Percentiles rank a stretch among this genome's conserved stretches.
Conservation (phyloP, 2,329 filamentous ascomycete genomes). For the Daldinia sp. region DNA sequence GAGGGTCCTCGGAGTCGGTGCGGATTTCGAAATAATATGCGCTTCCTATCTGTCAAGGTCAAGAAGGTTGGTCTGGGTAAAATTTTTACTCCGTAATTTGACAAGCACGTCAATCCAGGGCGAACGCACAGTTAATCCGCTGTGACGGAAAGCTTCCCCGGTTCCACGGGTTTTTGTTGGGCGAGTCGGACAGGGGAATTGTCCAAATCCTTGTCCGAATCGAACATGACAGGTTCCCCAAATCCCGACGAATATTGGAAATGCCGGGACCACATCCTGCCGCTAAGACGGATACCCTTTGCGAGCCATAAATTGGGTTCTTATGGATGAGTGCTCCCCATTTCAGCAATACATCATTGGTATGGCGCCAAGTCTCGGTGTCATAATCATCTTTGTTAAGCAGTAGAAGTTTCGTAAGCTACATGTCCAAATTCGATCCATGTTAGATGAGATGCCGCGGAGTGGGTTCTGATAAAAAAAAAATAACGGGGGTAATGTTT, state of each 20-base stretch:
- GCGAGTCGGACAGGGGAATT: slow-evolving; percentile 33
- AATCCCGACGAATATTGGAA: slow-evolving; percentile 37
- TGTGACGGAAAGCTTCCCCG: slow-evolving; percentile 45
- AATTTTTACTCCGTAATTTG: slow-evolving; percentile 43
- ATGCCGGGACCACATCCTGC: slow-evolving; percentile 31
- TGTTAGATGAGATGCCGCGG: slow-evolving; percentile 1
- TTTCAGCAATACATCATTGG: background rate
- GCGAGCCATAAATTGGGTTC: slow-evolving; percentile 7
- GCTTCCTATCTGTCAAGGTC: slow-evolving; percentile 31
- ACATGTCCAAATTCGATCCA: background rate
- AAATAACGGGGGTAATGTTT: slow-evolving; percentile 11
- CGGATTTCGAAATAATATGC: slow-evolving; percentile 18
- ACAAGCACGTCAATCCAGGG: slow-evolving; percentile 31
- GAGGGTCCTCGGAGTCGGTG: slow-evolving; percentile 23
- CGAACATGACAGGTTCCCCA: slow-evolving; percentile 41
- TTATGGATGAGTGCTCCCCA: slow-evolving; percentile 5
- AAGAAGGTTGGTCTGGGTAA: slow-evolving; percentile 21
- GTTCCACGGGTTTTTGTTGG: slow-evolving; percentile 36
- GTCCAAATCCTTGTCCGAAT: slow-evolving; percentile 39
- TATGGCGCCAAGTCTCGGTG: background rate
- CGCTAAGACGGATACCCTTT: slow-evolving; percentile 18
- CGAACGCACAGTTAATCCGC: slow-evolving; percentile 36
- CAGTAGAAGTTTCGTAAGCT: background rate
- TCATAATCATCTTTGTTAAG: slow-evolving; percentile 1
- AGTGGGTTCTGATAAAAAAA: slow-evolving; percentile 14